Conservation (phyloP, 2,329 filamentous ascomycete genomes). For the Nannizziopsis barbatae region DNA sequence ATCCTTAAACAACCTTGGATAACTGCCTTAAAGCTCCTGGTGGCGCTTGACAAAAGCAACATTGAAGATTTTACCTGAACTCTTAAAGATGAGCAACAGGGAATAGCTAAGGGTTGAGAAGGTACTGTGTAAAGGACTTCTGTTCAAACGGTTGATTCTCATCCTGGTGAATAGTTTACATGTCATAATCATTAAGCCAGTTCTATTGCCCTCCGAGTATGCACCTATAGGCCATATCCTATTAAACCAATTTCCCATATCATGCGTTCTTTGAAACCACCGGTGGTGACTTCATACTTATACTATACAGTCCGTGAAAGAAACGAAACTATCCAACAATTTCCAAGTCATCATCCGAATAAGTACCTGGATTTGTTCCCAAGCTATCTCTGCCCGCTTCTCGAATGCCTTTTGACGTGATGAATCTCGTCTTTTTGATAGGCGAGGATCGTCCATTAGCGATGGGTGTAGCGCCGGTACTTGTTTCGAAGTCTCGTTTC, state of each 20-base stretch:
- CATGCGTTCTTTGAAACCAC: not conserved
- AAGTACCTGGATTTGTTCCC: conserved; percentile 39
- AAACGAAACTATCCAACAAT: conserved; percentile 28
- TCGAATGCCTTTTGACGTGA: conserved; percentile 64
- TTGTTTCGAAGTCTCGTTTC: conserved; percentile 30
- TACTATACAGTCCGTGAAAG: not conserved
- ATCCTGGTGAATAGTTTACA: not conserved
- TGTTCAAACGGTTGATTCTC: too few species aligned
- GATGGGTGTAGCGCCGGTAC: conserved; percentile 19
- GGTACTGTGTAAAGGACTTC: too few species aligned
- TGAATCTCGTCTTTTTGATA: conserved; percentile 62
- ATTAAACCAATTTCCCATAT: not conserved
- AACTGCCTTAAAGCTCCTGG: too few species aligned
- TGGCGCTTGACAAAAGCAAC: too few species aligned
- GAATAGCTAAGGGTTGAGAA: too few species aligned
- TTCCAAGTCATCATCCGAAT: conserved; percentile 42
- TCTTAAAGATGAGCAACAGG: too few species aligned
- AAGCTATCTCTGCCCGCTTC: conserved; percentile 67
- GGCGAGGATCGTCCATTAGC: conserved; percentile 20
- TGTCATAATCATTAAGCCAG: conserved; percentile 1
- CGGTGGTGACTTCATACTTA: too few species aligned
- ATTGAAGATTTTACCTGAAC: too few species aligned
- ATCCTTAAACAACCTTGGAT: too few species aligned
- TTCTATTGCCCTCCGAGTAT: conserved; percentile 3
- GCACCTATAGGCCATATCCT: not conserved